Conservation (phyloP, 2,329 filamentous ascomycete genomes). For the Pseudogymnoascus sp. region DNA sequence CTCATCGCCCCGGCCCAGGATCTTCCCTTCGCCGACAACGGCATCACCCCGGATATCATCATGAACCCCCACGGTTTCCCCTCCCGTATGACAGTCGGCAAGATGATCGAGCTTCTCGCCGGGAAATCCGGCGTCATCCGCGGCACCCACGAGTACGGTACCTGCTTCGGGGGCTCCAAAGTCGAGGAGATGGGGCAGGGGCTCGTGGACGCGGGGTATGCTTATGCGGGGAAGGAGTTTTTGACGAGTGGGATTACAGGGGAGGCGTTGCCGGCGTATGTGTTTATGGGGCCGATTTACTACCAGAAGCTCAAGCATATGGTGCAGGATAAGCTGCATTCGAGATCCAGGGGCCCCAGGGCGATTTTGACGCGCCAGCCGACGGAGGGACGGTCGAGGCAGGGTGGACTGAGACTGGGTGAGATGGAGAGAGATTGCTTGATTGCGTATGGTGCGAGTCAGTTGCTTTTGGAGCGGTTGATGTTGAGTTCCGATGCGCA, state of each 20-base stretch:
- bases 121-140: constrained; percentile 87
- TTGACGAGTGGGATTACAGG: constrained; percentile 93
- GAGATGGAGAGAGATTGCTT: constrained; percentile 99
- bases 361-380: constrained; percentile 92
- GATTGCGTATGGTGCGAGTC: constrained; percentile 91
- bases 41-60: constrained; percentile 95
- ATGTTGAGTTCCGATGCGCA: constrained; percentile 93
- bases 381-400: constrained; percentile 86
- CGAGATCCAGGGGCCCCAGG: constrained; percentile 77
- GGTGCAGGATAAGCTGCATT: constrained; percentile 99
- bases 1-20: constrained; percentile 96
- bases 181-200: constrained; percentile 84
- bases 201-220: constrained; percentile 82
- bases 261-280: constrained; percentile 86
- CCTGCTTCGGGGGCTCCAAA: constrained; percentile 72
- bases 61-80: constrained; percentile 99
- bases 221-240: constrained; percentile 94
- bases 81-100: constrained; percentile 98
- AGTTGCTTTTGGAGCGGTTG: constrained; percentile 82
- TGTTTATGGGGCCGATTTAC: constrained; percentile 98
- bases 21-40: constrained; percentile 87
- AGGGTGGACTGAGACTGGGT: constrained; percentile 85
- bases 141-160: constrained; percentile 85
- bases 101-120: constrained; percentile 89
- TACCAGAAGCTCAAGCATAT: constrained; percentile 99